Base-by-base conservation (phyloP, 257 asterid genomes). In the Solanum acaule region DNA sequence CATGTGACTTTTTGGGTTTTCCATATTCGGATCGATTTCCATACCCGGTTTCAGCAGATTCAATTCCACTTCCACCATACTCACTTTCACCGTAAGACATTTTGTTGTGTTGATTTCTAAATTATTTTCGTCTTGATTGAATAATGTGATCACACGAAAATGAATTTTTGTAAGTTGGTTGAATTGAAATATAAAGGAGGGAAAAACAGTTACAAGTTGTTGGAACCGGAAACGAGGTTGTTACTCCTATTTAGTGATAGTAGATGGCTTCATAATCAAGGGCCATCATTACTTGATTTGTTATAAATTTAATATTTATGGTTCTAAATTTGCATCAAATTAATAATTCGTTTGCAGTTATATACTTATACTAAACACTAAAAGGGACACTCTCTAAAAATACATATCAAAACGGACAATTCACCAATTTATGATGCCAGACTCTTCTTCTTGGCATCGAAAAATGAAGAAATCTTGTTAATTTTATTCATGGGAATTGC, bases 51-150 rank as follows among this genome's bases (percentile, higher is more conserved):
- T 46, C 85, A 81, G 46, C 85, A 27, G 67, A 81, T 81, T 25
- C 85, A 44, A 79, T 79, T 44, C 85, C 67, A 46, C 85, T 79
- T 13, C 67, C 38, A 79, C 70, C 86, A 31, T 75, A 75, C 52
- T 49, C 91, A 22, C 90, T 89, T 34, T 98, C 98, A 65, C 94
- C 95, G 91, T 73, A 86, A 31, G 88, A 86, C 88, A 86, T 37
- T 37, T 37, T 37, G 40, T 86, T 86, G 31, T 49, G 68, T 46
- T 15, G 5, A 79, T 46, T 79, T 79, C 38, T 2, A 44, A 52
- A 27, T 27, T 79, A 6, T 44, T 79, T 31, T 42, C 4, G 1
- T 75, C 52, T 76, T 3, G 9, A 34, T 37, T 37, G 83, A 40
- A 15, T 35, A 75, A 75, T 27, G 40, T 81, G 23, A 29, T 49